Conservation (phyloP, 208 protist species). For the Leishmania martiniquensis region DNA sequence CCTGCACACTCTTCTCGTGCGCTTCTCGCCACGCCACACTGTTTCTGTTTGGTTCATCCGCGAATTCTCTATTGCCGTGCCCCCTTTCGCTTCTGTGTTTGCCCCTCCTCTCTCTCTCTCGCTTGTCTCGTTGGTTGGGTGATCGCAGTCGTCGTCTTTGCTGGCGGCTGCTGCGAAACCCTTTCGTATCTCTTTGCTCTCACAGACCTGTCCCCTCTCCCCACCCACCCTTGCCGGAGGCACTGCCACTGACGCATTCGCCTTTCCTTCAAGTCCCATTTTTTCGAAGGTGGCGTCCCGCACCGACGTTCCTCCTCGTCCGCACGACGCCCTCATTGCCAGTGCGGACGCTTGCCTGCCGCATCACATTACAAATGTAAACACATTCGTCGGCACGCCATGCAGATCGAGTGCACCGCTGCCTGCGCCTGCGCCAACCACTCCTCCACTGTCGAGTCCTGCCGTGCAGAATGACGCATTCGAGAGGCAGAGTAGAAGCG, state of each 20-base stretch:
- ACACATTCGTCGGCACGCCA: not conserved
- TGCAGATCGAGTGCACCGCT: not conserved
- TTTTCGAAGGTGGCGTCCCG: slow-evolving; percentile 30
- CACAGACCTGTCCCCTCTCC: not conserved
- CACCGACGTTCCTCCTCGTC: slow-evolving; percentile 8
- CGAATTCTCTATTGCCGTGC: not conserved
- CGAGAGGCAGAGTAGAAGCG: not conserved
- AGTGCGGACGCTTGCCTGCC: slow-evolving; percentile 10
- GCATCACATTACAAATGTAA: slow-evolving; percentile 7
- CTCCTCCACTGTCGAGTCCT: not conserved
- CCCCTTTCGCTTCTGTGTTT: not conserved
- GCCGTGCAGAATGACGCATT: not conserved
- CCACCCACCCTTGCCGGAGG: too few species aligned
- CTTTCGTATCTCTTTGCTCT: not conserved
- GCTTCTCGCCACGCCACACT: not conserved
- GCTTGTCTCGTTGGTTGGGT: not conserved
- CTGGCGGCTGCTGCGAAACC: not conserved
- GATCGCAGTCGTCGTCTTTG: not conserved
- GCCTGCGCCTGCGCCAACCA: not conserved
- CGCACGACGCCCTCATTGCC: slow-evolving; percentile 5
- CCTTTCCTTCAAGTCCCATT: not conserved
- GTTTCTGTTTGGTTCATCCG: not conserved
- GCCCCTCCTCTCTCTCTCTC: not conserved
- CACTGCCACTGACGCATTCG: not conserved
- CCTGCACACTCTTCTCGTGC: not conserved